phyloP scores from a whole-genome alignment of 2,329 filamentous ascomycete species.

The Monosporascus sp. region DNA sequence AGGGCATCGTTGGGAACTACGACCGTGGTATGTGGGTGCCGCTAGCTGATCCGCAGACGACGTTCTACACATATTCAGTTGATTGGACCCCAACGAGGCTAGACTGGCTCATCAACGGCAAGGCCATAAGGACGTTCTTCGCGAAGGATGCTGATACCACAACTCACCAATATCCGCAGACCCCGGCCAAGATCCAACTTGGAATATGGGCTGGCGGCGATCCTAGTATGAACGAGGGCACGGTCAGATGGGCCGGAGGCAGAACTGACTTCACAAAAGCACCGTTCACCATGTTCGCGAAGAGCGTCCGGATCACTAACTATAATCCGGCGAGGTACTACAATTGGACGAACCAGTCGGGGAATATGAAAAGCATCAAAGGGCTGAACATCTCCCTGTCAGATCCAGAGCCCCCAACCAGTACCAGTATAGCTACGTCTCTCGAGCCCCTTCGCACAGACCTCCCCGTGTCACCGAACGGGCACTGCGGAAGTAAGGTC shows the following conservation, averaged over 20 bases:
- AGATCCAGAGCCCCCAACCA: background rate
- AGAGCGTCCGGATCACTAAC: conserved; percentile 13
- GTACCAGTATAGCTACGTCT: background rate
- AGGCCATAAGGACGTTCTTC: conserved; percentile 10
- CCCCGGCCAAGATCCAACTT: conserved; percentile 13
- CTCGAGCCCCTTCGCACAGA: conserved; percentile 3
- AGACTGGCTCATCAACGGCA: conserved; percentile 13
- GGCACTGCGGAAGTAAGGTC: conserved; percentile 2
- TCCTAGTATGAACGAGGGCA: conserved; percentile 7
- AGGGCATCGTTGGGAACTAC: conserved; percentile 9
- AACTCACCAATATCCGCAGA: conserved; percentile 12
- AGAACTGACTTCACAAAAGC: conserved; percentile 9
- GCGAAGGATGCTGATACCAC: conserved; percentile 4
- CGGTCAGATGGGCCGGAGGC: conserved; percentile 12
- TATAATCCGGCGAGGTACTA: conserved; percentile 14
- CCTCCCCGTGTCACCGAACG: conserved; percentile 6
- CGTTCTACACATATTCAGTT: conserved; percentile 16
- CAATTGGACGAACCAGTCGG: conserved; percentile 13
- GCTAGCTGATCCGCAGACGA: conserved; percentile 6
- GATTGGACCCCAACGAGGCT: conserved; percentile 12
- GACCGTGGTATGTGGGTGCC: conserved; percentile 7
- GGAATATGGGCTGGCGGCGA: conserved; percentile 16
- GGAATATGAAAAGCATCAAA: conserved; percentile 8
- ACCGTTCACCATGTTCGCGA: conserved; percentile 12
- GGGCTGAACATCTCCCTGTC: conserved; percentile 3